Conservation (phyloP, 202 grass and related monocot species). For the Sporobolus alterniflorus region DNA sequence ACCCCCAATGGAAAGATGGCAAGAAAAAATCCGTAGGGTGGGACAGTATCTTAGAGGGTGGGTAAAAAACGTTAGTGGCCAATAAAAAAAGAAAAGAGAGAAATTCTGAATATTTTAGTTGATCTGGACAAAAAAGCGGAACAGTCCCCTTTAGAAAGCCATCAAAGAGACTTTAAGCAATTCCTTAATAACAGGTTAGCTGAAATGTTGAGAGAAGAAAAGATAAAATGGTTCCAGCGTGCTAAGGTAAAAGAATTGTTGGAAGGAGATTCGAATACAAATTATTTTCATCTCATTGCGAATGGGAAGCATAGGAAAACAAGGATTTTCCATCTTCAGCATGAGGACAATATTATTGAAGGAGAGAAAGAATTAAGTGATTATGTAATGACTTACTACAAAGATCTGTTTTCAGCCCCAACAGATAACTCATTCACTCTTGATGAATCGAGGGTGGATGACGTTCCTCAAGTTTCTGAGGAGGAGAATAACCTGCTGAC, state of each 20-base stretch:
- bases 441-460: not conserved
- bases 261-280: not conserved
- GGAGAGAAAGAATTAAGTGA: not conserved
- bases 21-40: not conserved
- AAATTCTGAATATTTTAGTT: no score
- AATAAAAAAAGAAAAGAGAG: no score
- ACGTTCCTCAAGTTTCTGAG: not conserved
- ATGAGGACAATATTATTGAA: not conserved
- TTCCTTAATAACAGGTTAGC: not conserved
- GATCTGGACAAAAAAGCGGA: not conserved
- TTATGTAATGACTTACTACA: not conserved
- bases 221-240: not conserved
- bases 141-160: no score
- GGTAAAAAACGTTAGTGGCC: not conserved
- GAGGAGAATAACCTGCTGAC: not conserved
- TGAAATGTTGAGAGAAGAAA: not conserved
- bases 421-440: not conserved
- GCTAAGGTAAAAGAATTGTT: not conserved
- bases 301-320: not conserved
- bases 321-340: not conserved
- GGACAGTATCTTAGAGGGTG: not conserved
- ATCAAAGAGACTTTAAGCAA: not conserved
- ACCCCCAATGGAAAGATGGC: not conserved
- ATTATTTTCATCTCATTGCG: not conserved
- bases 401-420: not conserved